Evolutionary conservation across 495 filamentous ascomycete genomes (phyloP).

Genomic region (Penicillium cataractarum): DNA sequence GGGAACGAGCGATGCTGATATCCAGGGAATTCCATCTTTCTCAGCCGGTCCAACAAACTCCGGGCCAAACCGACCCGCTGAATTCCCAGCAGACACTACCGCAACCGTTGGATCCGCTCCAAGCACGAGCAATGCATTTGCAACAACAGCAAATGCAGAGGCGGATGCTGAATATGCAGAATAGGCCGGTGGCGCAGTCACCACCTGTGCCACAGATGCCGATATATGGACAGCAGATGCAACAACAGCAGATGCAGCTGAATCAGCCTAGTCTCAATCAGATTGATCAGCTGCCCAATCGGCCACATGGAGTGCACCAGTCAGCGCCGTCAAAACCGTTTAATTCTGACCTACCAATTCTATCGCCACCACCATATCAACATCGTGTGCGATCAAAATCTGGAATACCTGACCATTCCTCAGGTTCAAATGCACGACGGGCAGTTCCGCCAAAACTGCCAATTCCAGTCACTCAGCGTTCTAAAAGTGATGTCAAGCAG

Average conservation of each 20-base stretch:
- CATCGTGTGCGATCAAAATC: neutral
- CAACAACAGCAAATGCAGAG: neutral
- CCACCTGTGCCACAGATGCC: neutral
- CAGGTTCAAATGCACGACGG: no score
- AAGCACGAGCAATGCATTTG: neutral
- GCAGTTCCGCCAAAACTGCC: no score
- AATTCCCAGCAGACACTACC: neutral
- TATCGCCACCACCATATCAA: neutral
- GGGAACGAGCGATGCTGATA: neutral
- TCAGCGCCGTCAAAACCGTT: neutral
- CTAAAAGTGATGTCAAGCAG: neutral
- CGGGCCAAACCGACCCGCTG: neutral
- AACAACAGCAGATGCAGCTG: neutral
- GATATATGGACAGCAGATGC: neutral
- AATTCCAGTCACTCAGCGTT: neutral
- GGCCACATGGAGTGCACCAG: neutral
- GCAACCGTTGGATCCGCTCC: neutral
- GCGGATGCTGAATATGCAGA: neutral
- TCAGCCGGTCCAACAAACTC: neutral
- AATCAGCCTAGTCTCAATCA: neutral
- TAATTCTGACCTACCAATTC: neutral
- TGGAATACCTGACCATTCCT: neutral
- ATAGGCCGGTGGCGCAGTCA: neutral
- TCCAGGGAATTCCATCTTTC: neutral
- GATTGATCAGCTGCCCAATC: neutral